Conservation (phyloP, 768 basidiomycete species). For the Lanmaoa pseudosensibilis region DNA sequence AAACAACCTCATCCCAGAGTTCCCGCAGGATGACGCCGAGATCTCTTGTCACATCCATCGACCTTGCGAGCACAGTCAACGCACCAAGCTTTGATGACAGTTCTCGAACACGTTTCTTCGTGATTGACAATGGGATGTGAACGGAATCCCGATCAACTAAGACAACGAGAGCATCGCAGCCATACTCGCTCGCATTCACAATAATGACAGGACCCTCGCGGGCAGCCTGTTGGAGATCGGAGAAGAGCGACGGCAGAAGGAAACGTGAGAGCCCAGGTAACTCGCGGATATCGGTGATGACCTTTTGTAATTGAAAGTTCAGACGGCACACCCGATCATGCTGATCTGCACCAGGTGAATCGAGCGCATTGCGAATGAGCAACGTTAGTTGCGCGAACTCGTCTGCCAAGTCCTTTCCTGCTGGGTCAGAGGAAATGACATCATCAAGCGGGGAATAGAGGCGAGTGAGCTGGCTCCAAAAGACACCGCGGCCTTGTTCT, state of each 20-base stretch:
- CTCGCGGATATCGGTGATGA: background rate
- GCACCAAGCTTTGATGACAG: background rate
- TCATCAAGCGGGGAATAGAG: conserved; percentile 9
- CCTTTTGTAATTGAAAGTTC: background rate
- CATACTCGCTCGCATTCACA: background rate
- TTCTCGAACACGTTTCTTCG: background rate
- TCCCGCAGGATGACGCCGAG: no score
- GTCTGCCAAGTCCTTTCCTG: background rate
- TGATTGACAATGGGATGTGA: background rate
- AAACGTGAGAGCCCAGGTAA: conserved; percentile 14
- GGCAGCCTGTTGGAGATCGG: conserved; percentile 4
- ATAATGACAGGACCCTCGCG: conserved; percentile 3
- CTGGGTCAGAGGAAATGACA: background rate
- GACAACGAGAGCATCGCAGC: conserved; percentile 10
- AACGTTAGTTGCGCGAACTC: background rate
- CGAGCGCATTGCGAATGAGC: no score
- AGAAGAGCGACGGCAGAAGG: conserved; percentile 10
- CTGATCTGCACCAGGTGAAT: background rate
- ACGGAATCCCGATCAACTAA: background rate
- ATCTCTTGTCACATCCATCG: no score
- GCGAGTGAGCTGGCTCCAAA: conserved; percentile 23
- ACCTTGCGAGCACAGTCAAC: no score
- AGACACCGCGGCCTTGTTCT: conserved; percentile 20
- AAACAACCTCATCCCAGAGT: no score
- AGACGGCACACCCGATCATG: background rate